These are phyloP conservation scores for Colletotrichum sublineola DNA, from an alignment of 2,329 filamentous ascomycete species.

Conservation along the genomic window DNA sequence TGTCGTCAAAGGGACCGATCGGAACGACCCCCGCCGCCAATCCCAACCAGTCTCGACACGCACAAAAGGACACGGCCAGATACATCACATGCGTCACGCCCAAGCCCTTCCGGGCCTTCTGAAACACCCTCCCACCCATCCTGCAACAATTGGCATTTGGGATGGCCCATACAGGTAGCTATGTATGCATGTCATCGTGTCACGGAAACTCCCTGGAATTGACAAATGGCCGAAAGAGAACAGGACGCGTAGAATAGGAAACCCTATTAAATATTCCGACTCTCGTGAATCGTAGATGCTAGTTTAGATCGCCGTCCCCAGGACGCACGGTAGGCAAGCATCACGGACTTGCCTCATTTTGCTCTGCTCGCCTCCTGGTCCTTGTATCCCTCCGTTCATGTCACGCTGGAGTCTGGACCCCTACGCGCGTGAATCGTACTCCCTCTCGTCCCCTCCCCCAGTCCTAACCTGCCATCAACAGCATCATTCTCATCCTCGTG, in stretches of 20 bases:
- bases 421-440: constrained; percentile 3
- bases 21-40: no score
- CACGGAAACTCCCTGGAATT: constrained; percentile 15
- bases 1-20: no score
- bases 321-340: neutral
- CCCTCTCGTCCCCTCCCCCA: no score
- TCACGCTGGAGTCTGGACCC: neutral
- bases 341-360: neutral
- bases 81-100: constrained; percentile 14
- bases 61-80: constrained; percentile 3
- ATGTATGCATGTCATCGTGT: constrained; percentile 23
- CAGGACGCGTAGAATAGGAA: constrained; percentile 6
- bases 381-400: constrained; percentile 9
- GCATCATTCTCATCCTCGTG: neutral
- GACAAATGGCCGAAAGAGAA: neutral
- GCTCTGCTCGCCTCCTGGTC: neutral
- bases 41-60: neutral
- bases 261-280: constrained; percentile 25
- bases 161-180: no score
- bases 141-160: neutral
- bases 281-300: constrained; percentile 3
- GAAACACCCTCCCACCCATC: constrained; percentile 32
- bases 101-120: constrained; percentile 21
- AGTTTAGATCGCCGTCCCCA: constrained; percentile 17
- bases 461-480: neutral